Conservation (phyloP, 371 early-diverging fungal species). For the Actinomortierella ambigua region DNA sequence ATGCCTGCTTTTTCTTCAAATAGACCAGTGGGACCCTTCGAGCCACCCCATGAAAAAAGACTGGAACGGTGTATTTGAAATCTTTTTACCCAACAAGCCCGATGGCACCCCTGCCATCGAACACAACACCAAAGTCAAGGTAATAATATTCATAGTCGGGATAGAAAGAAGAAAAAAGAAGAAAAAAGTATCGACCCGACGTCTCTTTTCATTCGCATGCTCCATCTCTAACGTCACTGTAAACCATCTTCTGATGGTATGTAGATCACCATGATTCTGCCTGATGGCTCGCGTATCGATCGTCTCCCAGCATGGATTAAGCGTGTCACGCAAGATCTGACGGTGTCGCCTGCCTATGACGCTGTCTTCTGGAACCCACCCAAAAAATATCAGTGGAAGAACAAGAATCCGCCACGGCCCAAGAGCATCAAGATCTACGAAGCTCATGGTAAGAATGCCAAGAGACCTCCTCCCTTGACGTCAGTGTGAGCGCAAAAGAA, state of each 20-base stretch:
- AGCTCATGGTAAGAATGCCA: constrained; percentile 70
- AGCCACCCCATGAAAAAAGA: constrained; percentile 80
- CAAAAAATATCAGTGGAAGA: constrained; percentile 71
- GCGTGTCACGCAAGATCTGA: constrained; percentile 86
- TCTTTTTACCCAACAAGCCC: constrained; percentile 63
- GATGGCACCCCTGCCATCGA: constrained; percentile 76
- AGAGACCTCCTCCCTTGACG: constrained; percentile 9
- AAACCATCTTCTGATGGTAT: background rate
- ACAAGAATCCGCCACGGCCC: constrained; percentile 72
- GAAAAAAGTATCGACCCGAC: constrained; percentile 1
- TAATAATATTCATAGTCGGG: constrained; percentile 29
- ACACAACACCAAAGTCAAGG: constrained; percentile 91
- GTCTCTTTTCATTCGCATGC: background rate
- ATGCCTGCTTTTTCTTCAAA: background rate
- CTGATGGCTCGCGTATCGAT: constrained; percentile 82
- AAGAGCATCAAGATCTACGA: constrained; percentile 83
- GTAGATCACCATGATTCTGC: constrained; percentile 75
- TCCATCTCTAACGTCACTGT: background rate
- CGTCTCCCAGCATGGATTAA: constrained; percentile 91
- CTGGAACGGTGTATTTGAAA: constrained; percentile 82
- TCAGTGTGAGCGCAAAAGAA: background rate
- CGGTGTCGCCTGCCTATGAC: constrained; percentile 82
- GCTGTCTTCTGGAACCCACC: constrained; percentile 94
- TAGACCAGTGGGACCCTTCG: constrained; percentile 82
- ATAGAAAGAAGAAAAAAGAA: background rate